These are phyloP conservation scores for Trypanosoma lewisi DNA, from an alignment of 208 protist species.

Conservation along the genomic window DNA sequence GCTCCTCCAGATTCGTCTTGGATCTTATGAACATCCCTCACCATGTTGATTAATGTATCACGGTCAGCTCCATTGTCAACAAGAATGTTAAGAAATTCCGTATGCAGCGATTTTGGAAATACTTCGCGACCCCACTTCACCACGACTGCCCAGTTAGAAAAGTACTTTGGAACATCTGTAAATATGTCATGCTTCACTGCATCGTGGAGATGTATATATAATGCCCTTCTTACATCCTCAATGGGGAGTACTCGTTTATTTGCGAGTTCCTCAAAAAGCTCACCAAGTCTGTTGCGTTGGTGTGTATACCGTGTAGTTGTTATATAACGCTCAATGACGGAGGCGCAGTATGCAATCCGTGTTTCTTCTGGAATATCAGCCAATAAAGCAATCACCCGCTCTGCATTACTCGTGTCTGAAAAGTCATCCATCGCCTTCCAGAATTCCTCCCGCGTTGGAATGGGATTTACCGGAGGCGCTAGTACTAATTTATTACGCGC, in stretches of 20 bases:
- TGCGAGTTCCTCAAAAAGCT: conserved; percentile 71
- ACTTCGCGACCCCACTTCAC: conserved; percentile 58
- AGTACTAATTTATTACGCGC: conserved; percentile 13
- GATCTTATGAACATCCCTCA: conserved; percentile 42
- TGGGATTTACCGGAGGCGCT: conserved; percentile 22
- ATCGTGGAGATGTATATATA: conserved; percentile 57
- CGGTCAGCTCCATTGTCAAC: conserved; percentile 43
- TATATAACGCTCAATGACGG: conserved; percentile 71
- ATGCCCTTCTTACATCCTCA: conserved; percentile 45
- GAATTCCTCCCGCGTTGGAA: conserved; percentile 67
- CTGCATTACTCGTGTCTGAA: conserved; percentile 54
- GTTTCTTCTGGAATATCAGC: conserved; percentile 36
- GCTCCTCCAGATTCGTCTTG: conserved; percentile 29
- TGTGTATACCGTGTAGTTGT: conserved; percentile 62
- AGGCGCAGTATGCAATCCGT: conserved; percentile 51
- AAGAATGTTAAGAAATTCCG: conserved; percentile 66
- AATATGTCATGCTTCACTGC: conserved; percentile 68
- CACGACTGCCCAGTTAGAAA: conserved; percentile 69
- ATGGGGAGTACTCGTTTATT: conserved; percentile 40
- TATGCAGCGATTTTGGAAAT: conserved; percentile 69
- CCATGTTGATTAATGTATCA: conserved; percentile 47
- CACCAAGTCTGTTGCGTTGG: conserved; percentile 66
- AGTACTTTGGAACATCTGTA: conserved; percentile 73
- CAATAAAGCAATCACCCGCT: conserved; percentile 55
- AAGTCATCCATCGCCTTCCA: conserved; percentile 79